A percentile compares a stretch with the other conserved stretches of the same genome.
Conservation (phyloP, 129 eudicot genomes). For the Mikania micrantha region DNA sequence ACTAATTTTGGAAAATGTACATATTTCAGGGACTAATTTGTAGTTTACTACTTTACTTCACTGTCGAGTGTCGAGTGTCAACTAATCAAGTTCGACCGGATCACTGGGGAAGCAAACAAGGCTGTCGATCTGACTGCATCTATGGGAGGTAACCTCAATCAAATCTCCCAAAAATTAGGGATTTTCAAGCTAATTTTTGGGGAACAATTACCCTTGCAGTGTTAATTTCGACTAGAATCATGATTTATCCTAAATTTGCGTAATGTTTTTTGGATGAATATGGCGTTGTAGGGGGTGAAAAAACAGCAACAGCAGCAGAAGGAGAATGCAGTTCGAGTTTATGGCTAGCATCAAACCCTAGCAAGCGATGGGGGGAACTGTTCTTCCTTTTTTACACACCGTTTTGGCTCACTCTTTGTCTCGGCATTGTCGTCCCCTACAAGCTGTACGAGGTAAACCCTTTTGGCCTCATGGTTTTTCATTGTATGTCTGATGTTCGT, state of each 20-base stretch:
- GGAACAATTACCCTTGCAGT: background rate
- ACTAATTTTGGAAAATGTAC: background rate
- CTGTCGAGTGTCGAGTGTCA: no score
- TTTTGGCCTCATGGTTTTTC: background rate
- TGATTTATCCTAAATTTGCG: background rate
- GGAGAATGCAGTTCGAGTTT: conserved; percentile 25
- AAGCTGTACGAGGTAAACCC: conserved; percentile 68
- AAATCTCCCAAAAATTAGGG: conserved; percentile 12
- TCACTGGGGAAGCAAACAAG: background rate
- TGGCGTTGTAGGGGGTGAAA: conserved; percentile 25
- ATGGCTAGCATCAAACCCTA: conserved; percentile 83
- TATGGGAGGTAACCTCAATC: conserved; percentile 39
- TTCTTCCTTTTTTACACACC: conserved; percentile 86
- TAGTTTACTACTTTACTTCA: background rate
- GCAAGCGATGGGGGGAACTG: conserved; percentile 93
- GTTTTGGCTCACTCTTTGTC: conserved; percentile 93
- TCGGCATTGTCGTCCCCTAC: conserved; percentile 85
- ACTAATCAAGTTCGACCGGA: background rate
- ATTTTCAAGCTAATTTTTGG: background rate
- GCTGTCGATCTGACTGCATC: conserved; percentile 26
- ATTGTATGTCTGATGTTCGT: background rate
- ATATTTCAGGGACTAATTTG: background rate
- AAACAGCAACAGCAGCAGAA: conserved; percentile 17
- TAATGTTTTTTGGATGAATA: conserved; percentile 8
- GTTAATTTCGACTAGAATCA: background rate